Conservation (phyloP, 2,329 filamentous ascomycete species). For the Xylaria sp. region DNA sequence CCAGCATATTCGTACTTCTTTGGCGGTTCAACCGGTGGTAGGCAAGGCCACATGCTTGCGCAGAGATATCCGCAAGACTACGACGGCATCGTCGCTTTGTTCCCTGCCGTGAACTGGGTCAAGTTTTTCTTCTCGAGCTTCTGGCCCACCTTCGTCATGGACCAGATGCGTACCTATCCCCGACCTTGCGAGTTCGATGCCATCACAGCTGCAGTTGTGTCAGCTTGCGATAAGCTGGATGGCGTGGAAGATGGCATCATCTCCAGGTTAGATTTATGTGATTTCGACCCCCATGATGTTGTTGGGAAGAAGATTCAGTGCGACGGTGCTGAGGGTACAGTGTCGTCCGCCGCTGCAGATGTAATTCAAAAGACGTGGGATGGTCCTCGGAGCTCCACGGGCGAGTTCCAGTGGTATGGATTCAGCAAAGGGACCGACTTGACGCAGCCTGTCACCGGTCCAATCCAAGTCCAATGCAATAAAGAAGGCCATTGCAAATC, state of each 20-base stretch:
- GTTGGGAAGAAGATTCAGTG: background rate
- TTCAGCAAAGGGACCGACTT: background rate
- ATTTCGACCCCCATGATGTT: background rate
- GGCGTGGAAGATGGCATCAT: background rate
- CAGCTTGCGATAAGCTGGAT: background rate
- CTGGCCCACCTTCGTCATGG: background rate
- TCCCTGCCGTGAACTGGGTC: background rate
- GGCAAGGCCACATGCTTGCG: background rate
- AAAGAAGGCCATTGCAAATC: background rate
- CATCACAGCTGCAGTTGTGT: background rate
- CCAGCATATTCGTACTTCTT: background rate
- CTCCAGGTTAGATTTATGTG: background rate
- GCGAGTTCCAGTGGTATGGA: background rate
- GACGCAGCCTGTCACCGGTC: background rate
- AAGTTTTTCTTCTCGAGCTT: background rate
- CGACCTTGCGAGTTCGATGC: background rate
- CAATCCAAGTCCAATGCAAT: background rate
- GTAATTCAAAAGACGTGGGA: background rate
- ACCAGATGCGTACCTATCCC: background rate
- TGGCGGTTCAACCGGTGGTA: background rate
- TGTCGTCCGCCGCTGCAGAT: background rate
- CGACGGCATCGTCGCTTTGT: background rate
- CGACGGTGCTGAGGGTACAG: background rate
- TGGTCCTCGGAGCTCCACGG: background rate
- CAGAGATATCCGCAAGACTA: background rate